Percentiles rank a stretch among this genome's conserved stretches.
These are phyloP conservation scores for Debaryomyces fabryi DNA, from an alignment of 1,139 yeast species.

Conservation along the genomic window DNA sequence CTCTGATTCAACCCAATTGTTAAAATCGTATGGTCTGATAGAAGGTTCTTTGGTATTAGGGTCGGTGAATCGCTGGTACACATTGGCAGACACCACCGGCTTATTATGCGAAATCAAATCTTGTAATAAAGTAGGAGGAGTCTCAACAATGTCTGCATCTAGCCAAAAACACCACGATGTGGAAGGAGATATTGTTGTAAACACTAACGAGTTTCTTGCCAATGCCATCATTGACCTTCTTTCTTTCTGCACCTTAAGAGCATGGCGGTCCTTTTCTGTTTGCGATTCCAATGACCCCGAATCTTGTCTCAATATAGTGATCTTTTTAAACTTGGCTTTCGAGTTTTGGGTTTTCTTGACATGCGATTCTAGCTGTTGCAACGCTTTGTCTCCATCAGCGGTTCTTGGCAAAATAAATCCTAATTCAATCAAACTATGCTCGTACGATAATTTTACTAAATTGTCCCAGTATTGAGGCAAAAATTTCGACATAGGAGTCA, in stretches of 20 bases:
- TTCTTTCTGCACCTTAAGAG: constrained; percentile 78
- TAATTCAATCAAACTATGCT: constrained; percentile 79
- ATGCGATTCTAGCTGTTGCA: constrained; percentile 69
- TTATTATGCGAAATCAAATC: constrained; percentile 86
- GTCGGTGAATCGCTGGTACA: constrained; percentile 78
- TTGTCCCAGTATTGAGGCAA: constrained; percentile 88
- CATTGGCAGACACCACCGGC: constrained; percentile 88
- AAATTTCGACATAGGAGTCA: constrained; percentile 88
- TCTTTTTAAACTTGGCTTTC: constrained; percentile 67
- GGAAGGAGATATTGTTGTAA: constrained; percentile 86
- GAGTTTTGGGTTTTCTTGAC: constrained; percentile 63
- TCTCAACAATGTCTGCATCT: constrained; percentile 90
- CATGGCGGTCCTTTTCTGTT: constrained; percentile 74
- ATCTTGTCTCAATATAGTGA: constrained; percentile 90
- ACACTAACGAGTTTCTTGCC: constrained; percentile 87
- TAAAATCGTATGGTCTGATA: constrained; percentile 89
- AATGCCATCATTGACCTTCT: constrained; percentile 90
- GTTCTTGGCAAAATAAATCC: constrained; percentile 91
- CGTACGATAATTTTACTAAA: constrained; percentile 71
- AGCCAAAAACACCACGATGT: constrained; percentile 97
- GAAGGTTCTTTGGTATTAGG: constrained; percentile 56
- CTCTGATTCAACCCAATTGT: constrained; percentile 95
- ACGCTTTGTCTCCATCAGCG: constrained; percentile 76
- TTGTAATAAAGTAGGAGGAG: constrained; percentile 79
- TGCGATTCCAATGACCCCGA: constrained; percentile 71